Conservation (phyloP, 768 basidiomycete species). For the Suillus subaureus region DNA sequence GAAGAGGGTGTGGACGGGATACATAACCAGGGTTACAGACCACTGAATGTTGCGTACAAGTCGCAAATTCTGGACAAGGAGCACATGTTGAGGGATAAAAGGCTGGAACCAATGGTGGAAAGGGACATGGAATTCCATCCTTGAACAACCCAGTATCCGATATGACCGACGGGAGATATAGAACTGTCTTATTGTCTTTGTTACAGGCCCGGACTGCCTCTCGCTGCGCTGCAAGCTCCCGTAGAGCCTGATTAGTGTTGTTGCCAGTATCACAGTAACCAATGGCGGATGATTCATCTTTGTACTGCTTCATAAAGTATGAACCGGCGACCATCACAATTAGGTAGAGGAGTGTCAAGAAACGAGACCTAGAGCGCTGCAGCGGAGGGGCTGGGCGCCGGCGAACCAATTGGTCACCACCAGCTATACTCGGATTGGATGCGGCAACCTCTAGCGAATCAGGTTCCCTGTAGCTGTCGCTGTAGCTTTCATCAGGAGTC, state of each 20-base stretch:
- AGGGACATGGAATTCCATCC: constrained; percentile 50
- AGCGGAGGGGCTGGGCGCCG: constrained; percentile 16
- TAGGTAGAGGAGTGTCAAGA: constrained; percentile 47
- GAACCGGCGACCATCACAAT: constrained; percentile 37
- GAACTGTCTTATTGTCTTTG: constrained; percentile 51
- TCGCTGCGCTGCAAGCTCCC: constrained; percentile 46
- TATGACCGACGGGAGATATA: constrained; percentile 37
- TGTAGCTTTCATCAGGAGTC: constrained; percentile 22
- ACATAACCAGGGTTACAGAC: constrained; percentile 71
- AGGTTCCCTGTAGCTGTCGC: constrained; percentile 16
- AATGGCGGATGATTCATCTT: constrained; percentile 65
- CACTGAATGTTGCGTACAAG: constrained; percentile 57
- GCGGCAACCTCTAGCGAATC: constrained; percentile 34
- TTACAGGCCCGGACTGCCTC: constrained; percentile 58
- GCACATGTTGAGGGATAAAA: constrained; percentile 67
- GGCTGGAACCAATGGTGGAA: constrained; percentile 55
- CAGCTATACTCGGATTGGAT: constrained; percentile 42
- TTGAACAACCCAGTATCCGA: constrained; percentile 28
- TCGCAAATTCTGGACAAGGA: constrained; percentile 70
- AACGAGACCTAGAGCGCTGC: constrained; percentile 25
- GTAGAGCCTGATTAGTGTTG: constrained; percentile 59
- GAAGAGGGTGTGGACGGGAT: constrained; percentile 60
- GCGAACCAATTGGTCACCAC: constrained; percentile 27
- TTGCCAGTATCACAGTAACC: constrained; percentile 76
- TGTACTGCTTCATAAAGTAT: constrained; percentile 51